Evolutionary conservation across 345 rosid genomes (phyloP).

Genomic region (Noccaea bulbosa): DNA sequence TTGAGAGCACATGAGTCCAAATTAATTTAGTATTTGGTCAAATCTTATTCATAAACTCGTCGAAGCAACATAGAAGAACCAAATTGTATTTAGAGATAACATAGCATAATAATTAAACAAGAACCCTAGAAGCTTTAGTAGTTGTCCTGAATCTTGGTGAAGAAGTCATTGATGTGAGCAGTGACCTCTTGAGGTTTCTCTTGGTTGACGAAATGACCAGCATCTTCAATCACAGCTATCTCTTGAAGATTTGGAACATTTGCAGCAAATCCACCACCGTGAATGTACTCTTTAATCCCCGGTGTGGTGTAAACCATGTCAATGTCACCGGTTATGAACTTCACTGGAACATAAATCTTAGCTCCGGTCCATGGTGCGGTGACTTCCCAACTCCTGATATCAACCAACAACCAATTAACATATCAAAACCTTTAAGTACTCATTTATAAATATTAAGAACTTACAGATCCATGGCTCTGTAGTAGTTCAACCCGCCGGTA

Average conservation of each 20-base stretch:
- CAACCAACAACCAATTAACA: neutral
- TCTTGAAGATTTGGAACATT: slow-evolving; percentile 60
- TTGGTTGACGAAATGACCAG: slow-evolving; percentile 72
- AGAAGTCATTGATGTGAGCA: slow-evolving; percentile 55
- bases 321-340: slow-evolving; percentile 62
- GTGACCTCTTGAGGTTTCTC: slow-evolving; percentile 68
- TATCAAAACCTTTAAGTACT: neutral
- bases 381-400: slow-evolving; percentile 75
- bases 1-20: neutral
- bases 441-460: slow-evolving; percentile 16
- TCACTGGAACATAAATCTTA: slow-evolving; percentile 64
- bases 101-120: neutral
- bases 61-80: neutral
- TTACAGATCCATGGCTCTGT: slow-evolving; percentile 74
- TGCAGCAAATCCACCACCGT: slow-evolving; percentile 53
- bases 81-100: neutral
- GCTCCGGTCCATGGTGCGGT: slow-evolving; percentile 69
- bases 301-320: slow-evolving; percentile 73
- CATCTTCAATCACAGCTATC: slow-evolving; percentile 65
- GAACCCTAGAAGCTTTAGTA: slow-evolving; percentile 14
- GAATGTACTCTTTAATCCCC: slow-evolving; percentile 61
- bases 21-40: neutral
- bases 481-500: slow-evolving; percentile 80
- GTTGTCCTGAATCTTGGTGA: slow-evolving; percentile 46
- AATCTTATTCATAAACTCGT: slow-evolving; percentile 1